These are phyloP conservation scores for Thielaviopsis musarum DNA, from an alignment of 2,329 filamentous ascomycete genomes.

Conservation along the genomic window DNA sequence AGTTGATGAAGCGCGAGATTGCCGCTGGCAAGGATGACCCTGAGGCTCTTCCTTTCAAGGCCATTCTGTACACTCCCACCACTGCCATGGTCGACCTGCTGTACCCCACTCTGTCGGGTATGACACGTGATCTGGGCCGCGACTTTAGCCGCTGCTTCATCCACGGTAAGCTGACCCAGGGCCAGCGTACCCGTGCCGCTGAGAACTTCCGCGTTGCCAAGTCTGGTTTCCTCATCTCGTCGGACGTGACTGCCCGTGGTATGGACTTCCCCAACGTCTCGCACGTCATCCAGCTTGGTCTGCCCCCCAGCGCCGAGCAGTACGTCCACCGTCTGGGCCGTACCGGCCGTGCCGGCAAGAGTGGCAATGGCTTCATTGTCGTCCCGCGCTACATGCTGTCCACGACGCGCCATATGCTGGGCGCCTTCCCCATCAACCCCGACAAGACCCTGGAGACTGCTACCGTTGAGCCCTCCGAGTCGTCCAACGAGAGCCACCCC, in stretches of 20 bases:
- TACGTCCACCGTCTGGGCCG: slow-evolving; percentile 67
- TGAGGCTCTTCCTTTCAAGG: slow-evolving; percentile 58
- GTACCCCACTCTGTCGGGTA: slow-evolving; percentile 28
- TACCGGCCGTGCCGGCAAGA: slow-evolving; percentile 57
- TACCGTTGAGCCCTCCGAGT: slow-evolving; percentile 2
- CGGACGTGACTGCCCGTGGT: slow-evolving; percentile 64
- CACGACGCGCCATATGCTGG: slow-evolving; percentile 33
- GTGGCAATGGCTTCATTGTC: slow-evolving; percentile 55
- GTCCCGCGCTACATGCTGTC: slow-evolving; percentile 36
- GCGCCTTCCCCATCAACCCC: slow-evolving; percentile 41
- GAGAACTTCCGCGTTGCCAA: slow-evolving; percentile 51
- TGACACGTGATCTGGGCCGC: slow-evolving; percentile 26
- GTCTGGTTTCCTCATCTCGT: slow-evolving; percentile 54
- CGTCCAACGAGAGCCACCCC: slow-evolving; percentile 8
- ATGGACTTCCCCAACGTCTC: slow-evolving; percentile 72
- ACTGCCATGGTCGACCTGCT: slow-evolving; percentile 47
- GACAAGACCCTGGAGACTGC: slow-evolving; percentile 35
- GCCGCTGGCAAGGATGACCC: slow-evolving; percentile 24
- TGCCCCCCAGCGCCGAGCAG: slow-evolving; percentile 46
- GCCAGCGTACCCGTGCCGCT: slow-evolving; percentile 49
- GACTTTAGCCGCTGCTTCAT: slow-evolving; percentile 41
- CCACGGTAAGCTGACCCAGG: slow-evolving; percentile 62
- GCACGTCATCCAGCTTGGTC: slow-evolving; percentile 60
- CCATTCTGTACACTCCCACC: slow-evolving; percentile 82
- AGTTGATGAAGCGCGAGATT: slow-evolving; percentile 51